These are phyloP conservation scores for Thermothielavioides terrestris DNA, from an alignment of 495 filamentous ascomycete species.

Conservation along the genomic window DNA sequence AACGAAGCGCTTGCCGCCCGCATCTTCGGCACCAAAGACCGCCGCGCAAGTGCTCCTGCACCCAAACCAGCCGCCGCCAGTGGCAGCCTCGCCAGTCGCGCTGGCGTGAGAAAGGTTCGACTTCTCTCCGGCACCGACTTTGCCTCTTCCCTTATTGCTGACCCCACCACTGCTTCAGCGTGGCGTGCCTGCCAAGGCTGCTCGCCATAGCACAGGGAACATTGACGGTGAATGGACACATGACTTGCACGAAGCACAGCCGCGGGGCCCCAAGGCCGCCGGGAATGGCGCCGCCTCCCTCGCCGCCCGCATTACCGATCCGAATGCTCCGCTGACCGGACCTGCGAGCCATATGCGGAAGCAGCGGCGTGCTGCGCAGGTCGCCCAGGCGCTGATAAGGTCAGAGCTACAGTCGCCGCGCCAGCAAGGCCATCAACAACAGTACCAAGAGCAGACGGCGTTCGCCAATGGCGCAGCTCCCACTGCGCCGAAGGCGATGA, in stretches of 20 bases:
- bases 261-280: constrained; percentile 22
- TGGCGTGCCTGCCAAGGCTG: constrained; percentile 11
- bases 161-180: too few species aligned
- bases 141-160: too few species aligned
- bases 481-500: constrained; percentile 2
- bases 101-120: constrained; percentile 62
- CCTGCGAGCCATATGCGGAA: constrained; percentile 7
- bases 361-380: constrained; percentile 27
- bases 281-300: constrained; percentile 23
- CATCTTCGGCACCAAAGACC: constrained; percentile 58
- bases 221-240: constrained; percentile 52
- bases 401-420: constrained; percentile 21
- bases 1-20: constrained; percentile 62
- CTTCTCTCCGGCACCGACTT: constrained; percentile 12
- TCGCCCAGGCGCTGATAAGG: constrained; percentile 23
- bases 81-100: constrained; percentile 62
- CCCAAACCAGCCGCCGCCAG: constrained; percentile 38
- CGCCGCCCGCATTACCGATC: constrained; percentile 35
- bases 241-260: constrained; percentile 39
- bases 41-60: constrained; percentile 48
- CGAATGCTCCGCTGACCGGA: constrained; percentile 22
- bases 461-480: constrained; percentile 1
- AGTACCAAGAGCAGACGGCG: constrained; percentile 7
- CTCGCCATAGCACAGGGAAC: constrained; percentile 31
- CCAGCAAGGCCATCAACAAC: constrained; percentile 15